A percentile compares a stretch with the other conserved stretches of the same genome.
These are phyloP conservation scores for Annona squamosa DNA, from an alignment of 164 flowering plant species.

Conservation along the genomic window DNA sequence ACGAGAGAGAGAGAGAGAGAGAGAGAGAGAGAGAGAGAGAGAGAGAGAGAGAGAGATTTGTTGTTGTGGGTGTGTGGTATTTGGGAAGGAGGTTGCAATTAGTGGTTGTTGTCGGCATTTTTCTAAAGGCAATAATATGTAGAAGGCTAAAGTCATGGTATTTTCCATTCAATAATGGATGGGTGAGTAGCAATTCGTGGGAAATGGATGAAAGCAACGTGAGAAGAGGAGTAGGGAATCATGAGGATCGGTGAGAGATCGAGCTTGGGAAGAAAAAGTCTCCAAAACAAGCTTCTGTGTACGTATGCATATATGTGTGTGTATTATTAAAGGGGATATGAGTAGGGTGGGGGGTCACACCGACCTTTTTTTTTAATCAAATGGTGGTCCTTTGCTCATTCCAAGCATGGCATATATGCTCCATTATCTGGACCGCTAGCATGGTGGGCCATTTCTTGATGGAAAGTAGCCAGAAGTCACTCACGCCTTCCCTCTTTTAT, in stretches of 20 bases:
- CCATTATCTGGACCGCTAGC: not conserved
- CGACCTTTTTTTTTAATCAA: not conserved
- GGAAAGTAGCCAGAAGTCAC: not conserved
- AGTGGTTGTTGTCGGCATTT: conserved; percentile 27
- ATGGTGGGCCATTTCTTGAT: not conserved
- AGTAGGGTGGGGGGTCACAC: not conserved
- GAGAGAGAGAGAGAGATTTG: conserved; percentile 9
- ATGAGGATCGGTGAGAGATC: not conserved
- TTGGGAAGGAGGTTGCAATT: conserved; percentile 22
- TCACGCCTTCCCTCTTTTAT: not conserved
- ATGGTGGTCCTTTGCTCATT: not conserved
- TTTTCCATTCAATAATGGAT: conserved; percentile 5
- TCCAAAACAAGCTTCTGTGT: not conserved
- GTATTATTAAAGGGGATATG: not conserved
- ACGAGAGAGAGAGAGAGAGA: not conserved
- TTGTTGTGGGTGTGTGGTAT: not conserved
- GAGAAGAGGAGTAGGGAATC: conserved; percentile 6
- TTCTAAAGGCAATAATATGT: conserved; percentile 18
- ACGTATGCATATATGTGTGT: not conserved
- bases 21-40: not conserved
- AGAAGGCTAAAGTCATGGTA: conserved; percentile 4
- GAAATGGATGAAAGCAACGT: conserved; percentile 14
- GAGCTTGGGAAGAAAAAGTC: not conserved
- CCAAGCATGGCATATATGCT: not conserved
- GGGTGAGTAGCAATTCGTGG: not conserved